Evolutionary conservation across 2,329 filamentous ascomycete genomes (phyloP), one percentile per base, ranked within the genome.

Genomic region (Hypoxylon sp.): DNA sequence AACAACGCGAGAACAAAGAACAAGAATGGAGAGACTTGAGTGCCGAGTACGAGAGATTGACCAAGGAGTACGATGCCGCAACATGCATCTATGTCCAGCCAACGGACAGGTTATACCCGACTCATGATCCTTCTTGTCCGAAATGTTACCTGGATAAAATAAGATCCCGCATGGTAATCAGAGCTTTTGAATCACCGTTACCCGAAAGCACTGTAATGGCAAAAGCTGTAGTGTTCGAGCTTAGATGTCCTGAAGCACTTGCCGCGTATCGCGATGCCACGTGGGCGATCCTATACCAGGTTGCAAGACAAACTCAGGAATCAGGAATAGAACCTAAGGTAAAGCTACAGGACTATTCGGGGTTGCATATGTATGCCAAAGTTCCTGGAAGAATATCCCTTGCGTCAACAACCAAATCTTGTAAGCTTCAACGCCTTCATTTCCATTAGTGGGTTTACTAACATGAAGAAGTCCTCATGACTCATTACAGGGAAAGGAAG

Each of bases 401-500:
- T 59, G 59, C 58, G 24, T 60, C 71, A 52, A 63, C 65, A 62
- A 29, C 32, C 0, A 50, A 67, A 37, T 51, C 76, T 5, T 68
- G 58, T 69, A 75, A 69, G 72, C 68, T 7, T 68, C 68, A 6
- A 15, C 55, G 2, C 11, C 15, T 55, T 62, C 0, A 63, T 48
- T 52, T 19, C 50, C 62, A 6, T 13, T 6, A 15, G 3, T 32
- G 6, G n/a, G 17, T 42, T 47, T 39, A 32, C 59, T 71, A 42
- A 74, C 69, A 72, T 29, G 10, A 65, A 0, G n/a, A 44, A 77
- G 75, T 79, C 15, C 48, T 74, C 2, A 72, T 73, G 47, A 85
- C 85, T 0, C 87, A 90, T 68, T 88, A 86, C 32, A 69, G 17
- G 65, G 75, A 76, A 0, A 73, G 54, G 1, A 78, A 79, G 31